phyloP scores from a whole-genome alignment of 371 early-diverging fungal species.

The Gilbertella persicaria region DNA sequence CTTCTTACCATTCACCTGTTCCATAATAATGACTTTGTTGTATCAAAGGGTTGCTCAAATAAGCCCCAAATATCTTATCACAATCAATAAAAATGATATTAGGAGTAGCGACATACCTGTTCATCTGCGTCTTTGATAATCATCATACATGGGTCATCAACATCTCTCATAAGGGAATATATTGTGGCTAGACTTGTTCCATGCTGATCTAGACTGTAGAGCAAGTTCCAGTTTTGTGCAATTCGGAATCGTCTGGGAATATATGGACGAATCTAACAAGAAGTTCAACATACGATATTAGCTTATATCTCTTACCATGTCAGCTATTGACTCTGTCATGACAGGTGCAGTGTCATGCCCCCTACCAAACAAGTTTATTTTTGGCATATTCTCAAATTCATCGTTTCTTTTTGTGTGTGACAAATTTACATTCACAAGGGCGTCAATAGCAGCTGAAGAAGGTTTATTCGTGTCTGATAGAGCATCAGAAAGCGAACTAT shows the following conservation, averaged over 20 bases:
- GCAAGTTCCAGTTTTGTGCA: conserved; percentile 70
- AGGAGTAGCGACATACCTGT: conserved; percentile 42
- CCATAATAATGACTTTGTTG: conserved; percentile 76
- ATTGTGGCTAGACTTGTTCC: conserved; percentile 87
- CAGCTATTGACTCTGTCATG: conserved; percentile 47
- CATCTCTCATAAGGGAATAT: conserved; percentile 55
- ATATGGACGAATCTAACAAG: conserved; percentile 38
- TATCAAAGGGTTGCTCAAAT: conserved; percentile 70
- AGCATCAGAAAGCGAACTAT: conserved; percentile 5
- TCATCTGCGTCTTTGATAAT: conserved; percentile 71
- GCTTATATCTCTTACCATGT: conserved; percentile 37
- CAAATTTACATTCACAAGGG: conserved; percentile 22
- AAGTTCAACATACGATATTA: neutral
- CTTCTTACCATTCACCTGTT: conserved; percentile 84
- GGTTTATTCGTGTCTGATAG: neutral
- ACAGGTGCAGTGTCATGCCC: conserved; percentile 48
- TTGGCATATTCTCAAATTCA: conserved; percentile 35
- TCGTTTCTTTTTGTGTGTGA: conserved; percentile 8
- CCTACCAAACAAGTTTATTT: conserved; percentile 41
- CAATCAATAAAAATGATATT: neutral
- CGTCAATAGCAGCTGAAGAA: conserved; percentile 23
- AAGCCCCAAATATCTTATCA: conserved; percentile 87
- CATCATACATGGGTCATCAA: conserved; percentile 71
- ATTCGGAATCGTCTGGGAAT: conserved; percentile 69
- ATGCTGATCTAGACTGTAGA: conserved; percentile 91